These are phyloP conservation scores for Erodium texanum DNA, from an alignment of 441 rosid species.

Conservation along the genomic window DNA sequence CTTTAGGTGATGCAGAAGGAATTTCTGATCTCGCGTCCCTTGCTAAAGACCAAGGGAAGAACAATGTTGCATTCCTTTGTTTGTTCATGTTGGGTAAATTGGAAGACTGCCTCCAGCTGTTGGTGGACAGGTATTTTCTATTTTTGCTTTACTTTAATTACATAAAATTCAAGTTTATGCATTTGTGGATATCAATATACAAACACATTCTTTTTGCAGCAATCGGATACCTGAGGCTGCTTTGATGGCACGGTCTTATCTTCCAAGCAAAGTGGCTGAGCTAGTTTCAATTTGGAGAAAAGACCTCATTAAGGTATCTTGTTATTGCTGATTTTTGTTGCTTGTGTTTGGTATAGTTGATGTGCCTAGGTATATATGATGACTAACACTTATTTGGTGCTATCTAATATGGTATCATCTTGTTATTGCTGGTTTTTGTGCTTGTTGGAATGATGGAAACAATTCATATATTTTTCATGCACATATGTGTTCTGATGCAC, in stretches of 20 bases:
- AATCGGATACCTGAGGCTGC: conserved; percentile 99
- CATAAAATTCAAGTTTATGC: conserved; percentile 13
- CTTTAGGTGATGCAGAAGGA: conserved; percentile 91
- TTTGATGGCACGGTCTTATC: conserved; percentile 91
- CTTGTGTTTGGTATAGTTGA: neutral
- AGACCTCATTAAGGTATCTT: conserved; percentile 73
- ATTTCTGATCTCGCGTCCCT: conserved; percentile 60
- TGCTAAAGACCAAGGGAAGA: conserved; percentile 93
- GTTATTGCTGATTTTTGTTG: conserved; percentile 15
- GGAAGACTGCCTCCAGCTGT: conserved; percentile 88
- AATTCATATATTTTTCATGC: neutral
- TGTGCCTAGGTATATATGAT: neutral
- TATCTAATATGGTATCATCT: neutral
- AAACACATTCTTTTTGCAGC: conserved; percentile 42
- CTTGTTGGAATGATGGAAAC: neutral
- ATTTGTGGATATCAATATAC: conserved; percentile 13
- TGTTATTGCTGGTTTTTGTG: no score
- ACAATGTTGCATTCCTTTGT: conserved; percentile 81
- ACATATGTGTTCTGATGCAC: neutral
- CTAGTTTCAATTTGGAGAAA: conserved; percentile 90
- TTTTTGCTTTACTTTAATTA: conserved; percentile 13
- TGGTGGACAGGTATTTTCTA: conserved; percentile 73
- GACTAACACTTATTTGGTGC: no score
- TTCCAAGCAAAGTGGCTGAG: conserved; percentile 93
- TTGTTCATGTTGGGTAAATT: conserved; percentile 85